Evolutionary conservation across 2,329 filamentous ascomycete species (phyloP).

Genomic region (Nemania abortiva): DNA sequence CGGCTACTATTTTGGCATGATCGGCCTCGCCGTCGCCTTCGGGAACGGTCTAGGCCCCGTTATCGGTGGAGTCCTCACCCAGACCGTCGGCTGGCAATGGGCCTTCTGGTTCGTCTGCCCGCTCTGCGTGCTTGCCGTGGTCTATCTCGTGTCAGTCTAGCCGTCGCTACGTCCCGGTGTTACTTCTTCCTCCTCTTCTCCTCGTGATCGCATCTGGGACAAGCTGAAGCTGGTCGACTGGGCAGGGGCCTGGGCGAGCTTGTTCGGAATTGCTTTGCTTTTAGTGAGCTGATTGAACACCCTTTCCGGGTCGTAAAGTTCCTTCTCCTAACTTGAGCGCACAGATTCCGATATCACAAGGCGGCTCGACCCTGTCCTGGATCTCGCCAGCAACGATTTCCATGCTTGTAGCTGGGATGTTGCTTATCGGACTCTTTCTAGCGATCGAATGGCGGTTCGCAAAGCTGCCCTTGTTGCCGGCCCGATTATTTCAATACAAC

Average conservation of each 20-base stretch:
- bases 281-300: background rate
- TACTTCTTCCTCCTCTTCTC: background rate
- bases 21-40: constrained; percentile 15
- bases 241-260: constrained; percentile 20
- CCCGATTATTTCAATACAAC: constrained; percentile 16
- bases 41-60: constrained; percentile 26
- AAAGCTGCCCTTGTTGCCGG: constrained; percentile 24
- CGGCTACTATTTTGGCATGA: constrained; percentile 25
- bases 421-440: constrained; percentile 7
- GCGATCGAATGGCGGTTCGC: constrained; percentile 10
- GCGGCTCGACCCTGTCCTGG: constrained; percentile 23
- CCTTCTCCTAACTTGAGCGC: background rate
- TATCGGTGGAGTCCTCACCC: constrained; percentile 13
- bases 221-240: constrained; percentile 28
- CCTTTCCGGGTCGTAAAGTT: background rate
- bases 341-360: constrained; percentile 24
- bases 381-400: constrained; percentile 5
- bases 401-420: background rate
- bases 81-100: constrained; percentile 17
- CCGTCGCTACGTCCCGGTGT: background rate
- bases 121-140: constrained; percentile 17
- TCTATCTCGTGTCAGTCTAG: constrained; percentile 22
- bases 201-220: constrained; percentile 11
- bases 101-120: constrained; percentile 23
- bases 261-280: constrained; percentile 18